Evolutionary conservation across 2,329 filamentous ascomycete species (phyloP).

Genomic region (Dryadomyces sulphureus): DNA sequence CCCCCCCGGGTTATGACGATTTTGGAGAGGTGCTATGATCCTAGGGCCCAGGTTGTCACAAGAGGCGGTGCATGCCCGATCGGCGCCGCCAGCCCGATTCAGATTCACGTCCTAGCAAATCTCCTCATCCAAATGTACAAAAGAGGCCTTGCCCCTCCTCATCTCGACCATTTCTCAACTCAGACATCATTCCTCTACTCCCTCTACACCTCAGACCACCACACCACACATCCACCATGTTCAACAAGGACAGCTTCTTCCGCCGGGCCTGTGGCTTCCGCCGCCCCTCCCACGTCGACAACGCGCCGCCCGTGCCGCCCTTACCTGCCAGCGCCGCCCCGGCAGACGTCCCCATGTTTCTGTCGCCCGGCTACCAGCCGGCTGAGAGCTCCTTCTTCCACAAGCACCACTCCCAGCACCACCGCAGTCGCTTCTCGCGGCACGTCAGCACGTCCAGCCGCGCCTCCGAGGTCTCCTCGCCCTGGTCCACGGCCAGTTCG

Average conservation of each 20-base stretch:
- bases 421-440: slow-evolving; percentile 5
- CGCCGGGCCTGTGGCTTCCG: slow-evolving; percentile 1
- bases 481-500: slow-evolving; percentile 3
- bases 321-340: not conserved
- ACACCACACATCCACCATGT: not conserved
- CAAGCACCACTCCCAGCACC: not conserved
- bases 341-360: slow-evolving; percentile 3
- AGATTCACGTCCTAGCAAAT: not conserved
- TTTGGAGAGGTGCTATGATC: not conserved
- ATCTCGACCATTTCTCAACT: too few species aligned
- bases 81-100: not conserved
- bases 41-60: not conserved
- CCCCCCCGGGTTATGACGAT: not conserved
- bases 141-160: not conserved
- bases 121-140: not conserved
- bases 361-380: slow-evolving; percentile 2
- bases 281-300: not conserved
- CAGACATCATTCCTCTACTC: too few species aligned
- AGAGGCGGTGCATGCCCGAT: slow-evolving; percentile 1
- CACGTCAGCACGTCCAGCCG: slow-evolving; percentile 10
- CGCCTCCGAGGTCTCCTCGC: slow-evolving; percentile 13
- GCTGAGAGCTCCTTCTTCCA: not conserved
- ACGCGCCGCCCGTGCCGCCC: not conserved
- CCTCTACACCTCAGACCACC: not conserved
- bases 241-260: not conserved